A percentile compares a stretch with the other conserved stretches of the same genome.
phyloP scores from a whole-genome alignment of 148 eudicot genomes.

The Vaccinium macrocarpon region DNA sequence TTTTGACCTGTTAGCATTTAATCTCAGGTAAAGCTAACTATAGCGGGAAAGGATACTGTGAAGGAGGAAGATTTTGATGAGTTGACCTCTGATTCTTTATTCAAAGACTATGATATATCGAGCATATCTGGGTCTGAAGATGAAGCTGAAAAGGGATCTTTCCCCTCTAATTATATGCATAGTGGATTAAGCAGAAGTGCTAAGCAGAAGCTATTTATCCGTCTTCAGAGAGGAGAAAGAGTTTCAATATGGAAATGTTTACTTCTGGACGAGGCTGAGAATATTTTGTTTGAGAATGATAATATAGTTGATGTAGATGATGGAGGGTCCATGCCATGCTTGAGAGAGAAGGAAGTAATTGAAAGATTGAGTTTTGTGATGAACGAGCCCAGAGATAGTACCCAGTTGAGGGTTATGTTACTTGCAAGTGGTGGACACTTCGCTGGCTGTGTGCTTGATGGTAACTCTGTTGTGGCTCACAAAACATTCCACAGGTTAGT shows the following conservation, averaged over 20 bases:
- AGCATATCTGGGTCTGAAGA: conserved; percentile 95
- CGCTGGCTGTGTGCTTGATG: conserved; percentile 97
- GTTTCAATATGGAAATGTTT: conserved; percentile 77
- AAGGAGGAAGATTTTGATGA: conserved; percentile 87
- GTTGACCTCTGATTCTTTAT: conserved; percentile 51
- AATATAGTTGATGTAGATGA: conserved; percentile 33
- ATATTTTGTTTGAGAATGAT: conserved; percentile 47
- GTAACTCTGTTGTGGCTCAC: conserved; percentile 70
- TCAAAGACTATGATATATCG: conserved; percentile 71
- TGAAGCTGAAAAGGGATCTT: conserved; percentile 55
- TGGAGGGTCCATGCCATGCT: conserved; percentile 21
- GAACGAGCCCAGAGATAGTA: conserved; percentile 63
- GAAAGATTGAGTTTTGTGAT: conserved; percentile 47
- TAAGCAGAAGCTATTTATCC: conserved; percentile 55
- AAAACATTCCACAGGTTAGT: conserved; percentile 92
- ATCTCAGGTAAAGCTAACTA: conserved; percentile 69
- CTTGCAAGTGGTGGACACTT: conserved; percentile 93
- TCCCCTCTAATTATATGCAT: conserved; percentile 21
- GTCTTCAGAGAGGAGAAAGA: conserved; percentile 61
- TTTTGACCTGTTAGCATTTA: conserved; percentile 15
- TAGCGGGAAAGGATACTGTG: conserved; percentile 72
- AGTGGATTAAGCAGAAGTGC: conserved; percentile 30
- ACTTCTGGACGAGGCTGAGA: conserved; percentile 56
- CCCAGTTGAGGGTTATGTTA: conserved; percentile 67
- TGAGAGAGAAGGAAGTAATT: conserved; percentile 54